These are phyloP conservation scores for Excoecaria agallocha DNA, from an alignment of 345 rosid genomes.

Conservation along the genomic window DNA sequence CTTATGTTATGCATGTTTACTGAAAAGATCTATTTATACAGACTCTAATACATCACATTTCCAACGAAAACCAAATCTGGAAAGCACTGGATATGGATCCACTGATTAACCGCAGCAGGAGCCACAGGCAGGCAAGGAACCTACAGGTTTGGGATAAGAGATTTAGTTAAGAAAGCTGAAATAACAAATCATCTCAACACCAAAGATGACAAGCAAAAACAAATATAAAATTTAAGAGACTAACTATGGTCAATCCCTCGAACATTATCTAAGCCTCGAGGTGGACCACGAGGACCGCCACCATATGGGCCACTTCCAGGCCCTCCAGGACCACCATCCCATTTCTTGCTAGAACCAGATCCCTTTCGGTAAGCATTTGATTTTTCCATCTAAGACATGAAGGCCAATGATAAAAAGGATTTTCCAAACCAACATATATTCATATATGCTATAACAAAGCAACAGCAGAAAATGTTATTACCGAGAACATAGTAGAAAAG, in stretches of 20 bases:
- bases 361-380: conserved; percentile 69
- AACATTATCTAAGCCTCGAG: conserved; percentile 77
- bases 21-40: neutral
- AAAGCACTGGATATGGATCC: neutral
- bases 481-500: conserved; percentile 73
- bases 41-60: neutral
- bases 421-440: neutral
- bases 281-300: conserved; percentile 68
- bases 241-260: conserved; percentile 67
- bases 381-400: conserved; percentile 66
- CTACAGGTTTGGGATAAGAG: conserved; percentile 25
- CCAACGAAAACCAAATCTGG: neutral
- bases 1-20: neutral
- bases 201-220: no score
- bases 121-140: conserved; percentile 78
- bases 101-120: conserved; percentile 56
- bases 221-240: conserved; percentile 14
- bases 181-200: no score
- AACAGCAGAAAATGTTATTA: conserved; percentile 22
- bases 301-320: conserved; percentile 70
- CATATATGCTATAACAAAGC: neutral
- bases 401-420: conserved; percentile 1
- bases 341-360: conserved; percentile 68
- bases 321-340: conserved; percentile 87
- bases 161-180: neutral